Evolutionary conservation across 306 rosid genomes (phyloP), one percentile per base, ranked within the genome.

Genomic region (Cucumis melo): DNA sequence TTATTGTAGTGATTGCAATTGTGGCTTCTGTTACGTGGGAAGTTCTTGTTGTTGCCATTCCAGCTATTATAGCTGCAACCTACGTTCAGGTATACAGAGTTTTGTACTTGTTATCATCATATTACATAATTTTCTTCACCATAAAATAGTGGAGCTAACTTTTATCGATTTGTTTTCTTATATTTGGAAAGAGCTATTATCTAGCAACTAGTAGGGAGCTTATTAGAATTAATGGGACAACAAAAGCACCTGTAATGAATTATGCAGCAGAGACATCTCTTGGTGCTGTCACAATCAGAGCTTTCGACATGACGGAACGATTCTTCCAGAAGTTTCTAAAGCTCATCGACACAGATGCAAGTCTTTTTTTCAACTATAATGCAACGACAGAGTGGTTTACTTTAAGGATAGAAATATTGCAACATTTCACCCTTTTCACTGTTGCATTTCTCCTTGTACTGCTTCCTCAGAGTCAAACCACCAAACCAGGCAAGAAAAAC

Each of bases 191-290:
- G 98, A 82, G 73, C 5, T 93, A 91, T 54, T 91, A 93, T 87
- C 90, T 75, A 86, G 89, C 97, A 72, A 79, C 93, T 21, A 88
- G 91, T 6, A 87, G 90, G 74, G 96, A 93, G 81, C 79, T 91
- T 67, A 83, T 88, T 66, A 83, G 97, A 78, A 91, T 93, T 71
- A 93, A 91, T 80, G 97, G 98, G 84, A 91, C 91, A 59, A 87
- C 97, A 44, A 93, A 93, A 83, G 96, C 98, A 79, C 98, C 93
- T 41, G 83, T 89, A 20, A 86, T 89, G 89, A 91, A 93, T 77
- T 89, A 78, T 84, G 88, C 90, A 73, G 73, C 92, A 0, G 93
- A 91, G 87, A 91, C 97, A 74, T 84, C 98, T 58, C 90, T 84
- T 41, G 98, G 98, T 58, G 91, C 80, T 32, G 89, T 91, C 67